phyloP scores from a whole-genome alignment of 805 yeast species.

The Priceomyces castillae region DNA sequence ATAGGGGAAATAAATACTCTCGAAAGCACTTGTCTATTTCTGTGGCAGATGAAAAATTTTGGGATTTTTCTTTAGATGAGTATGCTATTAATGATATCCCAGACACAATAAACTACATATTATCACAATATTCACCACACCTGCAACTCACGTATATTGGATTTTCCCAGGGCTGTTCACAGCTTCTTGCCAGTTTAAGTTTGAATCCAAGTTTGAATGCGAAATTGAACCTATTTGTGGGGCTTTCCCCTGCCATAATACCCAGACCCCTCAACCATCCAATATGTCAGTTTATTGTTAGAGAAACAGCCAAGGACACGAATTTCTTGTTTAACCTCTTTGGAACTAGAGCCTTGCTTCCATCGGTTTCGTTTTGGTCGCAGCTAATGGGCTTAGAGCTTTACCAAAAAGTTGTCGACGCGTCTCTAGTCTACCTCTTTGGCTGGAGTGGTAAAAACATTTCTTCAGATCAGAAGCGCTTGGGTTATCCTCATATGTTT shows the following conservation, averaged over 20 bases:
- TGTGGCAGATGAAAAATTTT: constrained; percentile 21
- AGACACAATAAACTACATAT: constrained; percentile 22
- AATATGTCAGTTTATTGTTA: constrained; percentile 21
- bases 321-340: constrained; percentile 23
- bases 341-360: constrained; percentile 27
- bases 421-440: constrained; percentile 21
- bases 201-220: constrained; percentile 22
- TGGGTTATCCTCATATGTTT: constrained; percentile 32
- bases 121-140: constrained; percentile 13
- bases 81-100: constrained; percentile 32
- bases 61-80: constrained; percentile 33
- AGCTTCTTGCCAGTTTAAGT: constrained; percentile 30
- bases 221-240: constrained; percentile 23
- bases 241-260: constrained; percentile 29
- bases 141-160: constrained; percentile 26
- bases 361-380: constrained; percentile 31
- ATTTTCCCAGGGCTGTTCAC: constrained; percentile 32
- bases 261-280: constrained; percentile 25
- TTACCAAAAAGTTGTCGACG: constrained; percentile 25
- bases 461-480: constrained; percentile 18
- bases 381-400: constrained; percentile 17
- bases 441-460: constrained; percentile 29
- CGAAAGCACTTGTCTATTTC: constrained; percentile 27
- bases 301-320: constrained; percentile 24
- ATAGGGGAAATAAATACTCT: constrained; percentile 29